Evolutionary conservation across 345 rosid genomes (phyloP).

Genomic region (Brassica incana): DNA sequence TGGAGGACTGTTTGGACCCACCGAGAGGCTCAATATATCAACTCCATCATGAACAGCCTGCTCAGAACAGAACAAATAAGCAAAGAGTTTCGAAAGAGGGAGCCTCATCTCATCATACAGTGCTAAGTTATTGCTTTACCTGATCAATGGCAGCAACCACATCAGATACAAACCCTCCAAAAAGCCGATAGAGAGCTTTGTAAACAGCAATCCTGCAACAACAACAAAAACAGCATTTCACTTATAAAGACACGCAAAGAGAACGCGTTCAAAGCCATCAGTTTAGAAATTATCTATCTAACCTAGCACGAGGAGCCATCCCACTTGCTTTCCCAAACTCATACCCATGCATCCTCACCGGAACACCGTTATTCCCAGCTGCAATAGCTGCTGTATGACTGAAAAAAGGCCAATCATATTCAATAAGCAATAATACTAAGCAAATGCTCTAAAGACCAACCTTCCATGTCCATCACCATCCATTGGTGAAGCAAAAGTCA

Average conservation of each 20-base stretch:
- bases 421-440: conserved; percentile 9
- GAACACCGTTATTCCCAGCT: conserved; percentile 97
- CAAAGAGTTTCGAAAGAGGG: neutral
- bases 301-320: conserved; percentile 99
- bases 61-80: neutral
- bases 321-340: conserved; percentile 99
- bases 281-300: conserved; percentile 30
- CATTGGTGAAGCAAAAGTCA: conserved; percentile 87
- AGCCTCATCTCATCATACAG: neutral
- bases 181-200: conserved; percentile 92
- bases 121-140: conserved; percentile 44
- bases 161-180: conserved; percentile 96
- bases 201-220: conserved; percentile 82
- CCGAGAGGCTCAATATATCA: conserved; percentile 93
- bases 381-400: conserved; percentile 99
- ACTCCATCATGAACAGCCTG: conserved; percentile 99
- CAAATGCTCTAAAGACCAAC: conserved; percentile 37
- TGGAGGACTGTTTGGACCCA: conserved; percentile 97
- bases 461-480: conserved; percentile 99
- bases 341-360: conserved; percentile 87
- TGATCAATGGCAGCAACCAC: conserved; percentile 99
- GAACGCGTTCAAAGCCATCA: neutral
- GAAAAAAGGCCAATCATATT: neutral
- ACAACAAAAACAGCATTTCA: neutral
- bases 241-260: conserved; percentile 1